These are phyloP conservation scores for Spergularia marina DNA, from an alignment of 148 eudicot genomes.

Conservation along the genomic window DNA sequence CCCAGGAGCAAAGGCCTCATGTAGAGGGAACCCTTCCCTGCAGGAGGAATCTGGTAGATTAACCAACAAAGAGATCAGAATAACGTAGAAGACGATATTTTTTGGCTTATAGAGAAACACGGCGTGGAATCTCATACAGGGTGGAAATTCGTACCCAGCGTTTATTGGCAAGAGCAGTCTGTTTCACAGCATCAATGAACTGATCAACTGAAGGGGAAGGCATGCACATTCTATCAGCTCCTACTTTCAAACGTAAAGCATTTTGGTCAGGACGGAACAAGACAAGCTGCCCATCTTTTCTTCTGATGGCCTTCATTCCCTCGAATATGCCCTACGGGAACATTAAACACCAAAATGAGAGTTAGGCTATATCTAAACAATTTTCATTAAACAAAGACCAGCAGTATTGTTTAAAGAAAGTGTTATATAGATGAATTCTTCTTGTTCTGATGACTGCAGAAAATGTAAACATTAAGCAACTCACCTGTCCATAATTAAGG, in stretches of 20 bases:
- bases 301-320: constrained; percentile 46
- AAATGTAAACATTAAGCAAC: neutral
- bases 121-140: neutral
- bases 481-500: constrained; percentile 49
- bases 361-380: neutral
- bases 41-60: constrained; percentile 76
- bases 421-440: too few relatives aligned
- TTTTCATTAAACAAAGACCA: neutral
- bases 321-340: constrained; percentile 40
- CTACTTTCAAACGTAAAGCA: constrained; percentile 41
- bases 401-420: too few relatives aligned
- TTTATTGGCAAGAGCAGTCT: constrained; percentile 45
- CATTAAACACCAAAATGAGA: neutral
- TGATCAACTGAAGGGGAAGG: constrained; percentile 45
- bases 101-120: neutral
- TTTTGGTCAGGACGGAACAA: constrained; percentile 45
- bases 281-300: constrained; percentile 32
- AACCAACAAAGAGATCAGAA: neutral
- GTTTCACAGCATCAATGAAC: constrained; percentile 45
- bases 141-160: constrained; percentile 35
- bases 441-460: too few relatives aligned
- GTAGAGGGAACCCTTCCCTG: constrained; percentile 87
- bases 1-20: constrained; percentile 89
- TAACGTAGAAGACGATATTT: neutral
- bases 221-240: constrained; percentile 57